Evolutionary conservation across 2,329 filamentous ascomycete species (phyloP).

Genomic region (Colletotrichum eremochloae): DNA sequence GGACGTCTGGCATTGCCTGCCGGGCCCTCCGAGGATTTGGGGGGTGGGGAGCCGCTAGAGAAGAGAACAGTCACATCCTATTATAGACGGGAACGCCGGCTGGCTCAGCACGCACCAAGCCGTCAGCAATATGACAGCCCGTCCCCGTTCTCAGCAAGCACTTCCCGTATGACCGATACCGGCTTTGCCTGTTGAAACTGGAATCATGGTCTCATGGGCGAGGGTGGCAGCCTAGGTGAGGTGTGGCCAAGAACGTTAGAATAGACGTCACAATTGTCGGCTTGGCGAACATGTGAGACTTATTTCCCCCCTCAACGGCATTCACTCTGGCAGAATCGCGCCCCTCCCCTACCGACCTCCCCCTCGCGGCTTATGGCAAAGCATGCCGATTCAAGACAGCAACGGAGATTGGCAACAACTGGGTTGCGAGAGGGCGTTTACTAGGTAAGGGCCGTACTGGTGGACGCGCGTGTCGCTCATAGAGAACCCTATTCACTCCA

Average conservation of each 20-base stretch:
- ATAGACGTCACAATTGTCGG: not conserved
- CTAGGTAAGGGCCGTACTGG: not conserved
- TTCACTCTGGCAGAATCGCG: not conserved
- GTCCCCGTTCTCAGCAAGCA: not conserved
- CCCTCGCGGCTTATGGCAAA: not conserved
- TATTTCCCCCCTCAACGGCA: conserved; percentile 2
- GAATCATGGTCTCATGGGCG: conserved; percentile 11
- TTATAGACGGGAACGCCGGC: conserved; percentile 5
- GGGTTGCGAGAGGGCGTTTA: not conserved
- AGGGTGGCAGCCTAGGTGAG: conserved; percentile 14
- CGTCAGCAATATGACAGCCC: no score
- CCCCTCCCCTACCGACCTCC: conserved; percentile 2
- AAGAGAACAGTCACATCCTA: conserved; percentile 5
- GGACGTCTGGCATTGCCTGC: not conserved
- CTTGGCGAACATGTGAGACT: conserved; percentile 35
- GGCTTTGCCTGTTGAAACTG: conserved; percentile 6
- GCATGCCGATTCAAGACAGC: not conserved
- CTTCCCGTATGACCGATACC: not conserved
- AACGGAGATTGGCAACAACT: not conserved
- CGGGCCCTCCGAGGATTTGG: no score
- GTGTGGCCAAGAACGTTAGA: not conserved
- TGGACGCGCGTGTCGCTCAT: conserved; percentile 3
- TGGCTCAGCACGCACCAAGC: not conserved
- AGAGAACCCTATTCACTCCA: not conserved
- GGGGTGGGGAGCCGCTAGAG: no score